phyloP scores from a whole-genome alignment of 2,329 filamentous ascomycete genomes.

The Cladosporium sp. region DNA sequence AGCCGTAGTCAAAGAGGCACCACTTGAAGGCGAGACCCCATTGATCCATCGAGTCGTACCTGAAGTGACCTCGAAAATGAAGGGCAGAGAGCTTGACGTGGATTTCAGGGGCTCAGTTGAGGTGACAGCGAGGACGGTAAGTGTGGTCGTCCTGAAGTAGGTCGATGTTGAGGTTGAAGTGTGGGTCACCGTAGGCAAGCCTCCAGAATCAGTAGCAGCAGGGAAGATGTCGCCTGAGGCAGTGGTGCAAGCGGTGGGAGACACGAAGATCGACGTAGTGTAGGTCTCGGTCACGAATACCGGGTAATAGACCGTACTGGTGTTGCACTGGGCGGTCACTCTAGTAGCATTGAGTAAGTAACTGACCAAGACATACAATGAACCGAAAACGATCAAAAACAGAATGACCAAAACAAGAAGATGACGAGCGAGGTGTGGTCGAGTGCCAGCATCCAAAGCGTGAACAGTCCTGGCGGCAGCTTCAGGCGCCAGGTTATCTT shows the following conservation, averaged over 20 bases:
- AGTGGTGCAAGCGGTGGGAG: conserved; percentile 6
- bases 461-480: neutral
- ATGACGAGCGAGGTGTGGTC: neutral
- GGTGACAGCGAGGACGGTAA: conserved; percentile 19
- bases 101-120: conserved; percentile 4
- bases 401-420: conserved; percentile 15
- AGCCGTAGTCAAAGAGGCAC: conserved; percentile 17
- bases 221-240: neutral
- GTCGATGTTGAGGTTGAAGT: conserved; percentile 16
- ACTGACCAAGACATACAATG: conserved; percentile 18
- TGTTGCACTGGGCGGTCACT: conserved; percentile 23
- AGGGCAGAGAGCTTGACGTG: conserved; percentile 4
- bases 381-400: conserved; percentile 22
- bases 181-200: conserved; percentile 1
- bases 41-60: conserved; percentile 24
- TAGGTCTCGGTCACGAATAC: conserved; percentile 16
- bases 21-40: conserved; percentile 21
- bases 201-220: neutral
- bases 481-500: conserved; percentile 8
- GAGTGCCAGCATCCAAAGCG: neutral
- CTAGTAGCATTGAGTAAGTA: conserved; percentile 26
- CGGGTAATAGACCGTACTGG: conserved; percentile 23
- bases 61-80: conserved; percentile 15
- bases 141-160: conserved; percentile 12
- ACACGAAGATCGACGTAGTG: conserved; percentile 10